Conservation (phyloP, 257 asterid species). For the Lithospermum erythrorhizon region DNA sequence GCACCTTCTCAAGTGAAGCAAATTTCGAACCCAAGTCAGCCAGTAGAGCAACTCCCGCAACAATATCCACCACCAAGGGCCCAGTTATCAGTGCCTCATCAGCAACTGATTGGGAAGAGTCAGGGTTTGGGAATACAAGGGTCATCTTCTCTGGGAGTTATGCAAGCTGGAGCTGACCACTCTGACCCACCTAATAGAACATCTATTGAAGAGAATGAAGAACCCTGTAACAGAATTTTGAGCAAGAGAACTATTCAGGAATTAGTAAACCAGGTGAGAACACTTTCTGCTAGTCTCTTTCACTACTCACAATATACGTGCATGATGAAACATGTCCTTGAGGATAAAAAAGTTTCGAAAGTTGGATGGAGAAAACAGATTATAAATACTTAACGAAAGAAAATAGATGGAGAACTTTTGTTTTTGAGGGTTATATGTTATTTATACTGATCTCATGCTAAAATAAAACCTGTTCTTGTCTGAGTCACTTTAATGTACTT, state of each 20-base stretch:
- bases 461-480: too few relatives aligned
- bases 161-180: constrained; percentile 31
- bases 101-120: constrained; percentile 49
- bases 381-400: not conserved
- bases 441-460: too few relatives aligned
- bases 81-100: constrained; percentile 47
- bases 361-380: too few relatives aligned
- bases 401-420: not conserved
- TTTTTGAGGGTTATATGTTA: not conserved
- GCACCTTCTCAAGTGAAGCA: constrained; percentile 37
- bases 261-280: constrained; percentile 57
- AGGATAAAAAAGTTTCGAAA: not conserved
- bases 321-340: not conserved
- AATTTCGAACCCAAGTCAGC: constrained; percentile 37
- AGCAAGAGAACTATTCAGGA: constrained; percentile 86
- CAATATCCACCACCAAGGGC: constrained; percentile 50
- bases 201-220: constrained; percentile 45
- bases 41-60: constrained; percentile 47
- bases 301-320: not conserved
- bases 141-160: constrained; percentile 33
- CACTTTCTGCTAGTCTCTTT: constrained; percentile 3
- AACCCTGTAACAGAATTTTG: constrained; percentile 44
- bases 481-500: too few relatives aligned
- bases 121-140: constrained; percentile 54
- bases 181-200: constrained; percentile 29